Percentiles rank a stretch among this genome's conserved stretches.
phyloP scores from a whole-genome alignment of 805 yeast genomes.

The Citeromyces nyonsensis region DNA sequence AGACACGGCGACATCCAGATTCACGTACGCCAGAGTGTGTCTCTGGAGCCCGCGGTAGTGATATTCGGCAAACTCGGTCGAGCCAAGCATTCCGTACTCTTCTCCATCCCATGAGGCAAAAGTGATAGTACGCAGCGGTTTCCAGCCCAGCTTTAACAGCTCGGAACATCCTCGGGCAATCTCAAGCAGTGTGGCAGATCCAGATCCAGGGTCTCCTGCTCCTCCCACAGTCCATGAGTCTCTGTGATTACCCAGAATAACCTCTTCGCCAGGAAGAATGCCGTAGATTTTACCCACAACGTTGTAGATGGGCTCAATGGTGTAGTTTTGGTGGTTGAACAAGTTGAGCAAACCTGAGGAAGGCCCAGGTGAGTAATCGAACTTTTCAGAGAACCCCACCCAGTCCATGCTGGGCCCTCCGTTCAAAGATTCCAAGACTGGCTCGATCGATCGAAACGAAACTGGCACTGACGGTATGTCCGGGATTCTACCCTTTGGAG shows the following conservation, averaged over 20 bases:
- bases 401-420: no score
- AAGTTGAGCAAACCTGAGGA: constrained; percentile 13
- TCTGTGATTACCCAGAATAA: constrained; percentile 30
- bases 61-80: constrained; percentile 37
- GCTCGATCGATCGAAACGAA: constrained; percentile 35
- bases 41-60: constrained; percentile 20
- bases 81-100: constrained; percentile 26
- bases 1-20: constrained; percentile 32
- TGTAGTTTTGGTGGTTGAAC: constrained; percentile 17
- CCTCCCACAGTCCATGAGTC: constrained; percentile 29
- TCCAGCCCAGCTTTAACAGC: constrained; percentile 19
- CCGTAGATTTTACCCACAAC: constrained; percentile 34
- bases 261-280: constrained; percentile 21
- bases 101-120: constrained; percentile 15
- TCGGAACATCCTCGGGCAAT: constrained; percentile 24
- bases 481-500: constrained; percentile 32
- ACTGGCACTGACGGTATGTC: constrained; percentile 48
- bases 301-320: constrained; percentile 21
- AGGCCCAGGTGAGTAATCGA: constrained; percentile 24
- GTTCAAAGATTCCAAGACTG: constrained; percentile 35
- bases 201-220: constrained; percentile 26
- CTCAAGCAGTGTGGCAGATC: constrained; percentile 25
- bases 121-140: constrained; percentile 12
- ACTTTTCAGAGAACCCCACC: constrained; percentile 42
- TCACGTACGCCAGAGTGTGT: constrained; percentile 32